phyloP scores from a whole-genome alignment of 148 eudicot species.

The Cornus florida region DNA sequence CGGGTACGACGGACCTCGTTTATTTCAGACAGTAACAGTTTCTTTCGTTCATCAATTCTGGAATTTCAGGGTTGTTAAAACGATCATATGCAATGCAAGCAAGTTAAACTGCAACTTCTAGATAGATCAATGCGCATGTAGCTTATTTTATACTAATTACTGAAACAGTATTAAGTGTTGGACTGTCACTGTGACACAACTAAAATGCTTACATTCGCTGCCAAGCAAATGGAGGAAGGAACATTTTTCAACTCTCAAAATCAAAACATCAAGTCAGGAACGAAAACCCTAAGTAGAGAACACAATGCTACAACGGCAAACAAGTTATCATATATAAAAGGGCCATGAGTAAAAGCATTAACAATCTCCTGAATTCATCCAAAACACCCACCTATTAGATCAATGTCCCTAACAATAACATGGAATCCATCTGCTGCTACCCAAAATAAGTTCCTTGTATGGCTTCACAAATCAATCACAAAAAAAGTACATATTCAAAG shows the following conservation, averaged over 20 bases:
- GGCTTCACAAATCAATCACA: background rate
- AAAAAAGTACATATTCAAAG: background rate
- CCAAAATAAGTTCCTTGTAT: background rate
- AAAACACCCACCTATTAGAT: background rate
- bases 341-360: background rate
- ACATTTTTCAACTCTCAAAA: background rate
- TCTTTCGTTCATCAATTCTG: slow-evolving; percentile 80
- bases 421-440: background rate
- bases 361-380: background rate
- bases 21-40: slow-evolving; percentile 71
- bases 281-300: background rate
- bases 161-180: background rate
- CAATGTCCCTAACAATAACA: background rate
- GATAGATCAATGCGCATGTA: background rate
- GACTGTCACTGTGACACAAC: background rate
- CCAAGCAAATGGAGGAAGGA: background rate
- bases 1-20: slow-evolving; percentile 89
- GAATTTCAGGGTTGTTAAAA: slow-evolving; percentile 22
- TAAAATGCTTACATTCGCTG: background rate
- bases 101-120: background rate
- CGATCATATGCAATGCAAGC: background rate
- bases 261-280: background rate
- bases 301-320: background rate
- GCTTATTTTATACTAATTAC: background rate
- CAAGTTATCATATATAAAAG: background rate